These are phyloP conservation scores for Globisporangium apiculatum DNA, from an alignment of 352 stramenopile species.

Conservation along the genomic window DNA sequence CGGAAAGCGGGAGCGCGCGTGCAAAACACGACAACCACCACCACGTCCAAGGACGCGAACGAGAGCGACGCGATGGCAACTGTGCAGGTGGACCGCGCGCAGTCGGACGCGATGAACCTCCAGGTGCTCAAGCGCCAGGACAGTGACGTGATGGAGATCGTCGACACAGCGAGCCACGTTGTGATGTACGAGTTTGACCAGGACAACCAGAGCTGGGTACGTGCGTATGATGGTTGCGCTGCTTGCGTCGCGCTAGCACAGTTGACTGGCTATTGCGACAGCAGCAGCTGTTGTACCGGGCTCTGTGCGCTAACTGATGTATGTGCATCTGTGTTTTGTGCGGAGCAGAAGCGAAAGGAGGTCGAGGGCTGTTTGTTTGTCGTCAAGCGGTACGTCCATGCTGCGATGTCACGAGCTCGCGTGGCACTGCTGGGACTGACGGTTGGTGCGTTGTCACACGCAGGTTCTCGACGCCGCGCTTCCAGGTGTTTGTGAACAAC, in stretches of 20 bases:
- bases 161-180: conserved; percentile 80
- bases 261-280: not conserved
- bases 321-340: not conserved
- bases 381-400: conserved; percentile 50
- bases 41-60: too few relatives aligned
- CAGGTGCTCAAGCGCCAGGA: conserved; percentile 84
- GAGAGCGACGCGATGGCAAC: conserved; percentile 22
- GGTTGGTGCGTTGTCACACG: not conserved
- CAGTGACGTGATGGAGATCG: conserved; percentile 68
- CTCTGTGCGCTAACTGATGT: not conserved
- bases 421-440: not conserved
- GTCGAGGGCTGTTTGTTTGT: conserved; percentile 83
- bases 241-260: not conserved
- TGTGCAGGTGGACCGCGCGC: conserved; percentile 65
- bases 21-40: not conserved
- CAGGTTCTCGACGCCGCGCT: conserved; percentile 66
- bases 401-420: not conserved
- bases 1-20: not conserved
- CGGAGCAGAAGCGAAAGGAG: conserved; percentile 74
- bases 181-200: conserved; percentile 88
- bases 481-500: conserved; percentile 88
- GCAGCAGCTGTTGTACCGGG: not conserved
- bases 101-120: conserved; percentile 84
- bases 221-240: conserved; percentile 7
- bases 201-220: conserved; percentile 73